These are phyloP conservation scores for Aspergillus udagawae DNA, from an alignment of 2,329 filamentous ascomycete species.

Conservation along the genomic window DNA sequence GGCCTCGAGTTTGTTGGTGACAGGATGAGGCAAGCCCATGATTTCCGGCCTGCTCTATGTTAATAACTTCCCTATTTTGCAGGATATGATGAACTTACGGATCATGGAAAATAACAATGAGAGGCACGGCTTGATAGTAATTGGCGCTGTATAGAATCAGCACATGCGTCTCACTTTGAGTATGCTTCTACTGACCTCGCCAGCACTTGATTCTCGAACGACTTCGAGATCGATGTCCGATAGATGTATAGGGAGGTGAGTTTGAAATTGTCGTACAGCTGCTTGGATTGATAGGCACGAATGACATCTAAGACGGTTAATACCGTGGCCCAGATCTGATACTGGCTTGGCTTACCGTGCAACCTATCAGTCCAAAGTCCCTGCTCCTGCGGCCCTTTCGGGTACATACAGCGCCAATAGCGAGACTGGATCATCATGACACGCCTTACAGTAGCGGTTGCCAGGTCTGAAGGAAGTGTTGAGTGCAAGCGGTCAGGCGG, in stretches of 20 bases:
- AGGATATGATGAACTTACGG: constrained; percentile 54
- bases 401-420: constrained; percentile 87
- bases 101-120: constrained; percentile 87
- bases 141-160: constrained; percentile 48
- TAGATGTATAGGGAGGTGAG: constrained; percentile 82
- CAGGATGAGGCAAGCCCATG: constrained; percentile 61
- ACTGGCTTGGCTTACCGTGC: constrained; percentile 45
- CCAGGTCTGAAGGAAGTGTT: constrained; percentile 46
- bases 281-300: constrained; percentile 68
- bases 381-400: constrained; percentile 45
- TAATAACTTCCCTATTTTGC: background rate
- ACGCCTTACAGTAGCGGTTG: constrained; percentile 53
- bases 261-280: constrained; percentile 65
- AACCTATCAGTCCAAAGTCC: constrained; percentile 52
- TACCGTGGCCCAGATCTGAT: too few relatives aligned
- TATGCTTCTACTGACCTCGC: constrained; percentile 55
- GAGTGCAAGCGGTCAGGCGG: constrained; percentile 63
- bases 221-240: constrained; percentile 65
- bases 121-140: constrained; percentile 61
- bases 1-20: constrained; percentile 70
- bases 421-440: constrained; percentile 57
- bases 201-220: constrained; percentile 82
- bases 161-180: background rate
- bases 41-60: constrained; percentile 60
- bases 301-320: constrained; percentile 60